phyloP scores from a whole-genome alignment of 768 basidiomycete species.

The Guyanaporus albipodus region DNA sequence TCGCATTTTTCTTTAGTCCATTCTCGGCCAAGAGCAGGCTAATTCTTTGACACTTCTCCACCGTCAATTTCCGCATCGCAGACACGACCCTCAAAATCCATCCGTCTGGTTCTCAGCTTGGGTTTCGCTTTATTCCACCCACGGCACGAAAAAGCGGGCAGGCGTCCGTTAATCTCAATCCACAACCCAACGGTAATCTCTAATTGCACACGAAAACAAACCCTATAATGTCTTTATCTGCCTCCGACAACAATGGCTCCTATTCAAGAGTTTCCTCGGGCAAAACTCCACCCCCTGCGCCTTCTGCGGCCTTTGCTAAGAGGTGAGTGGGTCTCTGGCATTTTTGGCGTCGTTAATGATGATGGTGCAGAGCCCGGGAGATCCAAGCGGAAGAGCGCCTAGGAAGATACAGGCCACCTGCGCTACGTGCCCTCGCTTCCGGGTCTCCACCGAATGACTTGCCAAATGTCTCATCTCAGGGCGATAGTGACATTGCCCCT shows the following conservation, averaged over 20 bases:
- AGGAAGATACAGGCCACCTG: constrained; percentile 75
- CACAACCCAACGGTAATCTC: constrained; percentile 59
- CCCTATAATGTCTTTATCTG: constrained; percentile 90
- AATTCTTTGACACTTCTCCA: constrained; percentile 28
- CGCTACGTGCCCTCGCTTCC: constrained; percentile 64
- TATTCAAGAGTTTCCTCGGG: constrained; percentile 81
- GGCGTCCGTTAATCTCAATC: constrained; percentile 32
- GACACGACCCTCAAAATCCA: constrained; percentile 26
- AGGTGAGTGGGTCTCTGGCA: constrained; percentile 45
- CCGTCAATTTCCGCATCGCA: constrained; percentile 23
- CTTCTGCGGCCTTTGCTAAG: constrained; percentile 86
- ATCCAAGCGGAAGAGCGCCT: constrained; percentile 74
- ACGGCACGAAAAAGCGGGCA: constrained; percentile 31
- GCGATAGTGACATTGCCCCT: constrained; percentile 56
- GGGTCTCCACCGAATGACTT: constrained; percentile 72
- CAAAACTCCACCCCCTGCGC: constrained; percentile 87
- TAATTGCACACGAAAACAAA: constrained; percentile 60
- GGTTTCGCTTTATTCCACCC: constrained; percentile 22
- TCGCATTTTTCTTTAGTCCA: constrained; percentile 18
- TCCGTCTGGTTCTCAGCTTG: constrained; percentile 17
- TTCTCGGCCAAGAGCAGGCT: constrained; percentile 29
- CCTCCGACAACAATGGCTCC: constrained; percentile 75
- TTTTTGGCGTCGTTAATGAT: constrained; percentile 16
- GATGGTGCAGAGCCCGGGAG: constrained; percentile 66
- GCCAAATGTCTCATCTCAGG: constrained; percentile 51